Base-by-base conservation (phyloP, 176 grass and related monocot genomes). In the Musa itinerans region DNA sequence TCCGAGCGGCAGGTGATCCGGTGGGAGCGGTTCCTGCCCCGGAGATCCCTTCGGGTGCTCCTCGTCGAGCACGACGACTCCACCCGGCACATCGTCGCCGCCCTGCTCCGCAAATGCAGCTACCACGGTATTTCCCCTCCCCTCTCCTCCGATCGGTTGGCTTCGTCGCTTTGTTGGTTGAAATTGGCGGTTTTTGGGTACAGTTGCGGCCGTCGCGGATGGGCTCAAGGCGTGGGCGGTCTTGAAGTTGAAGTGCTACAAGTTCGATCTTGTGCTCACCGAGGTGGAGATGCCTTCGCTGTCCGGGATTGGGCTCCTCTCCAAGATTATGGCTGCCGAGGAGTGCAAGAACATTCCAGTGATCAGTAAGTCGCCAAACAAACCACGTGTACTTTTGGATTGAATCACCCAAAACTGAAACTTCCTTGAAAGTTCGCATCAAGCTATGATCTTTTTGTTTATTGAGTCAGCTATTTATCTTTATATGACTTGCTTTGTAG, bases 301-400 rank as follows among this genome's bases (percentile, higher is more conserved):
- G 58, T 94, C 90, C 29, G 88, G 95, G 25, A 99, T 99, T 73
- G 83, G 84, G 84, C 86, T 99, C 22, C 88, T 99, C 61, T 80
- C 95, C 13, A 86, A 87, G 78, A 82, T 99, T 76, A 78, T 89
- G 58, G 83, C 86, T 7, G 65, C 85, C 1, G 81, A 87, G 34
- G 88, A 99, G 87, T 99, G 84, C 91, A 99, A 87, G 75, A 99
- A 94, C 77, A 84, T 92, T 68, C 88, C 95, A n/a, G 90, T 99
- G 65, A 84, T 99, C 67, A 99, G 95, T 99, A 87, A 93, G 88
- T 67, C 27, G 0, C 13, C 13, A 2, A 29, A 51, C 14, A 26
- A 27, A 11, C 25, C 1, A n/a, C 52, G 15, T 15, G 2, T n/a
- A n/a, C 22, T 10, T 10, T 50, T 70, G 17, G 63, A 65, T 27